Evolutionary conservation across 495 filamentous ascomycete genomes (phyloP).

Genomic region (Niebla homalea): DNA sequence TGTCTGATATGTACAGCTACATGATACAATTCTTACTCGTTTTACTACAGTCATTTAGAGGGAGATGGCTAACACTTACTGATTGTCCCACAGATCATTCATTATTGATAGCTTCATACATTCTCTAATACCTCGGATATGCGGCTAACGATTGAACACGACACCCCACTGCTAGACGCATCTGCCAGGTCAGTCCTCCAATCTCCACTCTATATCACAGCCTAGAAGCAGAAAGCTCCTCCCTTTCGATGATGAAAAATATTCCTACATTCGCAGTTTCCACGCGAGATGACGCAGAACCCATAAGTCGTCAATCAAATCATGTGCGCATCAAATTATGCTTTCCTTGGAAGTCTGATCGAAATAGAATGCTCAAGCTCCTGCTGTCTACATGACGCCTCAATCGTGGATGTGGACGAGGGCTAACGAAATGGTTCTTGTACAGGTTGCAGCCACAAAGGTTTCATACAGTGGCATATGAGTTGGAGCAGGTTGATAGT

Average conservation of each 20-base stretch:
- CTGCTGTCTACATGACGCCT: too few species aligned
- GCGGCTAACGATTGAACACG: neutral
- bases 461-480: too few species aligned
- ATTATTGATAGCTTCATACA: neutral
- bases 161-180: neutral
- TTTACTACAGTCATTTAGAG: too few species aligned
- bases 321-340: slow-evolving; percentile 25
- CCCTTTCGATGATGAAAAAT: slow-evolving; percentile 30
- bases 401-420: too few species aligned
- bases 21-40: too few species aligned
- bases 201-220: too few species aligned
- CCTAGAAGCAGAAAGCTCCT: neutral
- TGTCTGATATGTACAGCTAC: slow-evolving; percentile 52
- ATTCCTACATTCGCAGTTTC: slow-evolving; percentile 37
- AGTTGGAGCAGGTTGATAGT: too few species aligned
- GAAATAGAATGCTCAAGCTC: neutral
- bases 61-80: too few species aligned
- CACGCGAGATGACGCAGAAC: slow-evolving; percentile 33
- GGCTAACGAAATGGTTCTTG: too few species aligned
- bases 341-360: slow-evolving; percentile 38
- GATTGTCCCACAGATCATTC: neutral
- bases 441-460: too few species aligned
- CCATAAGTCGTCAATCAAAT: slow-evolving; percentile 25
- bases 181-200: neutral
- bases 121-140: neutral